These are phyloP conservation scores for Knufia fluminis DNA, from an alignment of 2,329 filamentous ascomycete species.

Conservation along the genomic window DNA sequence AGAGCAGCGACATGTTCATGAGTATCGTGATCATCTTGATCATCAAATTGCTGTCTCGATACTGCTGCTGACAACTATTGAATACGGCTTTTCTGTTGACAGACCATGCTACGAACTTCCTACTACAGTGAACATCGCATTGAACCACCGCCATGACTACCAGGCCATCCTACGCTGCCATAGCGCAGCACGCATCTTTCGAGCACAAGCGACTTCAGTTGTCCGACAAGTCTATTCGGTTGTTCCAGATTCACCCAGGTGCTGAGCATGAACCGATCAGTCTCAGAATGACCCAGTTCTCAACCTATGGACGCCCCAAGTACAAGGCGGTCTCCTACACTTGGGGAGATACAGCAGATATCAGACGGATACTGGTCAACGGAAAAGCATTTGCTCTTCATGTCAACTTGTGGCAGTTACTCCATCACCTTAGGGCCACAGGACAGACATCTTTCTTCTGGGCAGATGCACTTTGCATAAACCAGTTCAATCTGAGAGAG, in stretches of 20 bases:
- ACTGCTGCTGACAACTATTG: too few species aligned
- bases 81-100: too few species aligned
- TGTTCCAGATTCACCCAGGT: constrained; percentile 18
- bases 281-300: constrained; percentile 21
- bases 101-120: not conserved
- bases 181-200: constrained; percentile 12
- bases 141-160: not conserved
- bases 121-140: not conserved
- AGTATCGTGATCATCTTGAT: too few species aligned
- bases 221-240: constrained; percentile 18
- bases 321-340: constrained; percentile 23
- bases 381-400: constrained; percentile 17
- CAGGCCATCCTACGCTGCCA: constrained; percentile 4
- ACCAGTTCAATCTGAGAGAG: constrained; percentile 21
- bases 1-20: too few species aligned
- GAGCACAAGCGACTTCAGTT: constrained; percentile 19
- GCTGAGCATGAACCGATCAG: constrained; percentile 12
- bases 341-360: constrained; percentile 16
- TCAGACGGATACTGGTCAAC: constrained; percentile 17
- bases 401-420: constrained; percentile 17
- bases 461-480: constrained; percentile 22
- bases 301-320: constrained; percentile 14
- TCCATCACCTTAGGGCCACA: constrained; percentile 17
- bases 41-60: too few species aligned
- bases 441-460: constrained; percentile 16